These are phyloP conservation scores for Ascochyta fabae DNA, from an alignment of 2,329 filamentous ascomycete genomes.

Conservation along the genomic window DNA sequence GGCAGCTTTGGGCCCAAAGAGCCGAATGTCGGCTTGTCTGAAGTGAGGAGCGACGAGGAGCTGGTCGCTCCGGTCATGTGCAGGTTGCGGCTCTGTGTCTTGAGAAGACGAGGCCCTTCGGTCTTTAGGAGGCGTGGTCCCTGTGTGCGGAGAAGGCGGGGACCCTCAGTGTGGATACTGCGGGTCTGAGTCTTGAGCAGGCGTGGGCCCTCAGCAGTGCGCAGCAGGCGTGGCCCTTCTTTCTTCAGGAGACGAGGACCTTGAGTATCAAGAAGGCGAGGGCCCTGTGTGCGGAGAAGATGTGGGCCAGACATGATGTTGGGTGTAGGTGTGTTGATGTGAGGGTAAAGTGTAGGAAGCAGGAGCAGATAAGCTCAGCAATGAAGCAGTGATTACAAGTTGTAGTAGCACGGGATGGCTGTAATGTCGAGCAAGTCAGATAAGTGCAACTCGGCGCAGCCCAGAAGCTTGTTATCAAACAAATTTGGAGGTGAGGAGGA, in stretches of 20 bases:
- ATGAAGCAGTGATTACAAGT: conserved; percentile 9
- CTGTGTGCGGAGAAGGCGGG: conserved; percentile 16
- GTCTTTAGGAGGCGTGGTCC: conserved; percentile 16
- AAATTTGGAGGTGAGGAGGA: conserved; percentile 11
- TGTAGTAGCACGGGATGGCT: conserved; percentile 6
- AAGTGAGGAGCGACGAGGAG: conserved; percentile 57
- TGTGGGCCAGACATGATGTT: conserved; percentile 15
- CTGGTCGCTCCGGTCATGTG: conserved; percentile 67
- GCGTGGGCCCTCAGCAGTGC: conserved; percentile 17
- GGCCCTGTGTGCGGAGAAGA: conserved; percentile 18
- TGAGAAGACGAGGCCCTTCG: conserved; percentile 13
- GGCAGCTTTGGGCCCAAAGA: conserved; percentile 58
- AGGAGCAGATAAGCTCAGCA: conserved; percentile 11
- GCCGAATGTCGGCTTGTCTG: conserved; percentile 57
- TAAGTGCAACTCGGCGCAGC: conserved; percentile 6
- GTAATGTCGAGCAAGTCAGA: conserved; percentile 10
- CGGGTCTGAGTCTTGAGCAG: conserved; percentile 18
- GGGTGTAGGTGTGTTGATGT: conserved; percentile 1
- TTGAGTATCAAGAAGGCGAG: conserved; percentile 13
- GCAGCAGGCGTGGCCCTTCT: conserved; percentile 11
- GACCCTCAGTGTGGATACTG: conserved; percentile 14
- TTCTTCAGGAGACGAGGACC: conserved; percentile 14
- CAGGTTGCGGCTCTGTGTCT: conserved; percentile 54
- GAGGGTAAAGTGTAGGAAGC: background rate
- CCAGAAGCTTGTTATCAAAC: conserved; percentile 12